These are phyloP conservation scores for Jamesozyma spencerorum DNA, from an alignment of 805 yeast species.

Conservation along the genomic window DNA sequence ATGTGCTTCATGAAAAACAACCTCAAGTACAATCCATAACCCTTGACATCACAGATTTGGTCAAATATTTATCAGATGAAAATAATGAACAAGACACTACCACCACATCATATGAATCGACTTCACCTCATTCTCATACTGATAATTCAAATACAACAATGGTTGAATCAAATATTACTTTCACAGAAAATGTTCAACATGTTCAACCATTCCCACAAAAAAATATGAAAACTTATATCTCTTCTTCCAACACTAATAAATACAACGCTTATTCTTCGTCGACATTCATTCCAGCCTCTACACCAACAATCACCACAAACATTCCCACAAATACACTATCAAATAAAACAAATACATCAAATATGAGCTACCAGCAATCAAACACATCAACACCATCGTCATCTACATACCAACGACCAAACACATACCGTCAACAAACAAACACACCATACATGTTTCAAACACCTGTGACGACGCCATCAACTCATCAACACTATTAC, in stretches of 20 bases:
- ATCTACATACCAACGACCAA: too few species aligned
- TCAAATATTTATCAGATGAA: conserved; percentile 13
- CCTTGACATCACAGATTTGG: conserved; percentile 8
- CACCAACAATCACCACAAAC: background rate
- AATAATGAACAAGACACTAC: background rate
- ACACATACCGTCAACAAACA: too few species aligned
- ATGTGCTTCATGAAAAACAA: conserved; percentile 14
- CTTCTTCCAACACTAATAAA: conserved; percentile 6
- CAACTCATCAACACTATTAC: background rate
- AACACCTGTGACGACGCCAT: background rate
- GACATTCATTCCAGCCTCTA: conserved; percentile 14
- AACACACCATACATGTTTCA: background rate
- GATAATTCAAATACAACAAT: background rate
- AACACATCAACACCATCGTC: too few species aligned
- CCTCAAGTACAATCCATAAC: conserved; percentile 10
- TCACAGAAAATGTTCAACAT: background rate
- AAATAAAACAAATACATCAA: too few species aligned
- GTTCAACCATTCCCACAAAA: conserved; percentile 7
- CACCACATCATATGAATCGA: background rate
- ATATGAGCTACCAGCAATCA: too few species aligned
- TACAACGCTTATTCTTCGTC: conserved; percentile 21
- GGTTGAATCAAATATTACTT: background rate
- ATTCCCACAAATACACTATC: too few species aligned
- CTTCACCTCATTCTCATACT: background rate
- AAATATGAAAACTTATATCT: conserved; percentile 2